Conservation (phyloP, 169 alveolate species). For the Plasmodium cynomolgi region DNA sequence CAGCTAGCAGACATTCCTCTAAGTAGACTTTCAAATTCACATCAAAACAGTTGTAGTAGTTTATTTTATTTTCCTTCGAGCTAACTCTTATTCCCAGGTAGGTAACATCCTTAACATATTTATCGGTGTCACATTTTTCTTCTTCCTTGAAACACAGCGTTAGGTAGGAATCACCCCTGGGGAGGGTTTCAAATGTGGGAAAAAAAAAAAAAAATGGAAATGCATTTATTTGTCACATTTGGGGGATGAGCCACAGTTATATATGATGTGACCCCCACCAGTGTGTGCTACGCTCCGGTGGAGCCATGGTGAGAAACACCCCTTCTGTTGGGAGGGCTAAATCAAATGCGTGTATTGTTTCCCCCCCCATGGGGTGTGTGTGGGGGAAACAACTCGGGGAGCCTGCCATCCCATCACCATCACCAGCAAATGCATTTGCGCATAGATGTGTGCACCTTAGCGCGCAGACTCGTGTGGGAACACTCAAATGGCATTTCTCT, state of each 20-base stretch:
- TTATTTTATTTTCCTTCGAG: constrained; percentile 57
- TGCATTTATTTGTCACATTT: background rate
- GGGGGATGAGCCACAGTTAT: background rate
- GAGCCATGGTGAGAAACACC: background rate
- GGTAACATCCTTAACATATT: constrained; percentile 36
- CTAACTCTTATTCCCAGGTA: constrained; percentile 53
- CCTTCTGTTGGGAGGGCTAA: background rate
- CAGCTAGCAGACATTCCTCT: constrained; percentile 5
- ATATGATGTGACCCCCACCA: background rate
- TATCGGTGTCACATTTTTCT: constrained; percentile 29
- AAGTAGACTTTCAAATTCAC: constrained; percentile 27
- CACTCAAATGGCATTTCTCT: background rate
- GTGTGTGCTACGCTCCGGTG: background rate
- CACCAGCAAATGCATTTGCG: background rate
- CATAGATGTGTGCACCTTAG: background rate
- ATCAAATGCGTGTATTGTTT: background rate
- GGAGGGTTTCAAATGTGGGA: background rate
- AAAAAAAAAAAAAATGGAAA: background rate
- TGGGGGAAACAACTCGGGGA: background rate
- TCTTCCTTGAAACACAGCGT: constrained; percentile 55
- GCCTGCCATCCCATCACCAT: background rate
- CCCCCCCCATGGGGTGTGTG: no score
- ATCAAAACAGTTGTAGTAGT: constrained; percentile 57
- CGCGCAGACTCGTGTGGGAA: background rate
- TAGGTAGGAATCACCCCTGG: constrained; percentile 26